Base-by-base conservation (phyloP, 2,329 filamentous ascomycete species). In the Trichophyton schoenleinii region DNA sequence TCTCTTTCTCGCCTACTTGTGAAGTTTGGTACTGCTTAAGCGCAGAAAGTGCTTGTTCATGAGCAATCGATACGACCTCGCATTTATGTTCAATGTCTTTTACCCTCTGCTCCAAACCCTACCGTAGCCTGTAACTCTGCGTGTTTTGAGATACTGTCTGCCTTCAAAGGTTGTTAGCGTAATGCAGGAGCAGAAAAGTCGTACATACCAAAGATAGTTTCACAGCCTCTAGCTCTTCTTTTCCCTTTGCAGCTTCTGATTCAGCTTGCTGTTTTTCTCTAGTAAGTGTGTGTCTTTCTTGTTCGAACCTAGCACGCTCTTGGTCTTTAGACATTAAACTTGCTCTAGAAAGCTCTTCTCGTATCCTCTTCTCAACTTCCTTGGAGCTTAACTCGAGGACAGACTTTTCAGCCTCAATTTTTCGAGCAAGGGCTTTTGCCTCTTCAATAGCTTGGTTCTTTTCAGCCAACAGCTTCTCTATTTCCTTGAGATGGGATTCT, bases 301-400 rank as follows among this genome's bases (percentile, higher is more conserved):
- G 68, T 41, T 73, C 70, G n/a, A 69, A 71, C 36, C 60, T 66
- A 11, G 66, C 68, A 53, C 62, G 68, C 49, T 66, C 66, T 49
- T 70, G 66, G 15, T 71, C 69, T 48, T 67, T 69, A 5, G 66
- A 62, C n/a, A 65, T 60, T 15, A 67, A 57, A 59, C 68, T 68
- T 48, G 72, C 73, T 64, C 71, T 66, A 20, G 65, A 67, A 61
- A 72, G 34, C 62, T 73, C 70, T 41, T 71, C 67, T 20, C 69
- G 67, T 11, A 72, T 60, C n/a, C 61, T 69, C 15, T 62, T 61
- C 52, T 73, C 70, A 7, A 65, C 64, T 0, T 62, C 42, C 13
- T 63, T 58, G 1, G 67, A 49, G 22, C 69, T 66, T n/a, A 68
- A 63, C 36, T 64, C 61, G 53, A 72, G 55, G 1, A 61, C 60